Base-by-base conservation (phyloP, 805 yeast genomes). In the Ogataea polymorpha region DNA sequence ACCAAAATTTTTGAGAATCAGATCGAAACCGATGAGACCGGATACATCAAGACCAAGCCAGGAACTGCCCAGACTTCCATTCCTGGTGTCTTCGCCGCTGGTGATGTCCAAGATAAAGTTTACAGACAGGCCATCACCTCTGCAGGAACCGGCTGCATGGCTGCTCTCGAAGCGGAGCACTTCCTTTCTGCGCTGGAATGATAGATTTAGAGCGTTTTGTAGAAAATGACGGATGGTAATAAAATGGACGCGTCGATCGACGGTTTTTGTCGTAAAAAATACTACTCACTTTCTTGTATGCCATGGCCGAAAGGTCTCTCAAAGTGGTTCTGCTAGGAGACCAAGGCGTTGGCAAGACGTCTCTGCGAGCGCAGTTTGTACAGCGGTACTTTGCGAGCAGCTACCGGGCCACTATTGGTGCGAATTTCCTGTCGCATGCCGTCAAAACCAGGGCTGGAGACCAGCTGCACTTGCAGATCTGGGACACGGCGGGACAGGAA, bases 111-210 rank as follows among this genome's bases (percentile, higher is more conserved):
- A 70, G 99, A 93, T 70, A 83, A 87, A 67, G 79, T 78, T 64
- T 93, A 91, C 70, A 87, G 99, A 80, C 99, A 93, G 74, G 99
- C 99, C 44, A 88, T 93, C 62, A 93, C 99, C 30, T 89, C 97
- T 65, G 99, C 99, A n/a, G 99, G 99, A 61, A 77, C 96, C 49
- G 99, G 99, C 50, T 93, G 99, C 76, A 91, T 90, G 97, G 99
- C 99, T 58, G 99, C 96, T 46, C 77, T 93, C 48, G 98, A 93
- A 59, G 87, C 91, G 60, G 97, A 90, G 71, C 83, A 79, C 65
- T 85, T 75, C 65, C 63, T 90, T 48, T 70, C 91, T 33, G 41
- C 62, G 31, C 50, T 52, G 39, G 95, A 86, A 53, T 47, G 44
- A 33, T 31, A 29, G 11, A 13, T 5, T 21, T 40, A 40, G 38